A percentile compares a stretch with the other conserved stretches of the same genome.
Evolutionary conservation across 495 filamentous ascomycete species (phyloP).

Genomic region (Collariella sp.): DNA sequence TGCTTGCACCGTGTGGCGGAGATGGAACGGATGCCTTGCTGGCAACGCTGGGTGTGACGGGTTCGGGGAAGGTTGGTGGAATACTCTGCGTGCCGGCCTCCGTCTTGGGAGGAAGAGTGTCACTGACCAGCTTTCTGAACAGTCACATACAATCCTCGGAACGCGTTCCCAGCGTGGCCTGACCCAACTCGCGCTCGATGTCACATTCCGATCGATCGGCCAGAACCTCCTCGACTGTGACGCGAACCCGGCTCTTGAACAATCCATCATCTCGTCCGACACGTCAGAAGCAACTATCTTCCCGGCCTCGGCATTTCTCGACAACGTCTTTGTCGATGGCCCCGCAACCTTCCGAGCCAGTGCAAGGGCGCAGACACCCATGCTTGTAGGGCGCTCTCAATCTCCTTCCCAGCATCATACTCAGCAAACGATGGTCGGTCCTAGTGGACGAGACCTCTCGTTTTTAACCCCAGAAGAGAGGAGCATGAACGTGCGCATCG

Average conservation of each 20-base stretch:
- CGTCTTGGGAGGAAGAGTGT: constrained; percentile 10
- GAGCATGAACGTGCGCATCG: constrained; percentile 34
- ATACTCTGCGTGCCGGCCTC: neutral
- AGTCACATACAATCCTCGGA: constrained; percentile 97
- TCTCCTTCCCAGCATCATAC: constrained; percentile 23
- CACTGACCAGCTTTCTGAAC: constrained; percentile 17
- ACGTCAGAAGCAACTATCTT: constrained; percentile 77
- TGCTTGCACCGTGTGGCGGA: constrained; percentile 56
- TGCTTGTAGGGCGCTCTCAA: constrained; percentile 54
- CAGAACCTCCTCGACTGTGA: constrained; percentile 55
- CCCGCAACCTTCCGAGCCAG: constrained; percentile 46
- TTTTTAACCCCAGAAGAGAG: constrained; percentile 6
- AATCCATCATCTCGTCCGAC: constrained; percentile 67
- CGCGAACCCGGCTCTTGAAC: constrained; percentile 52
- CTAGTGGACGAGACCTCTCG: neutral
- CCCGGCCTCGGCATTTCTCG: constrained; percentile 67
- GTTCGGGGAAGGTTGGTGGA: constrained; percentile 77
- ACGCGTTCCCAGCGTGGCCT: constrained; percentile 78
- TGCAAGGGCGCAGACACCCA: constrained; percentile 72
- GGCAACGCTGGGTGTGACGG: constrained; percentile 89
- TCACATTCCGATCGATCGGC: constrained; percentile 73
- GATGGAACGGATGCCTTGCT: constrained; percentile 82
- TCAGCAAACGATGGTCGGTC: neutral
- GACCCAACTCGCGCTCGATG: constrained; percentile 83
- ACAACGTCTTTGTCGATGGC: constrained; percentile 66